Base-by-base conservation (phyloP, 2,329 filamentous ascomycete genomes). In the Aspergillus novoparasiticus region DNA sequence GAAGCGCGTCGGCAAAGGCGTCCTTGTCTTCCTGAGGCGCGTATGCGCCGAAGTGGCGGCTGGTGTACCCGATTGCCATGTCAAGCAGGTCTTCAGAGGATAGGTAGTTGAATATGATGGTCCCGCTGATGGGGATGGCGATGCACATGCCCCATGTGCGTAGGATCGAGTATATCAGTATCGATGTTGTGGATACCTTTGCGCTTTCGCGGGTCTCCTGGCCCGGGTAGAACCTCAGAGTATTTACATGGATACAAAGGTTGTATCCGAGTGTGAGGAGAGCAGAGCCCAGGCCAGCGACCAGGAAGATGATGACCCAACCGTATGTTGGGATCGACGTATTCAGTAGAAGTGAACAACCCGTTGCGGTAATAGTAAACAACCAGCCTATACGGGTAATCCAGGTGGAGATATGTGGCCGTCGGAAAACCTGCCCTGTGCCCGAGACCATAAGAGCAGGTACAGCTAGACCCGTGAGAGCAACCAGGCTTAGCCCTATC, bases 141-240 rank as follows among this genome's bases (percentile, higher is more conserved):
- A 81, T 63, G 12, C 77, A 76, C 80, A 82, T 81, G 1, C 82
- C 82, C 61, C 82, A 73, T 6, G 75, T 78, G 26, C 74, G 75
- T 14, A 77, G 71, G 65, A 78, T 77, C 1, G 70, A 73, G 64
- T 77, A 80, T 78, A 77, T 79, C 36, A 70, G 72, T 1, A 81
- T 76, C 46, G 57, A 60, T n/a, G 58, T 56, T 12, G 30, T 51
- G 11, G 53, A 39, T 50, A 59, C 57, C 6, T 55, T 53, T 19
- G 21, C 8, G 39, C 51, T 56, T 2, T 32, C 30, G n/a, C 50
- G 12, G 4, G 48, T 30, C 11, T 43, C 48, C 8, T 21, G 36
- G 4, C 60, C 60, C 16, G 41, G 30, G n/a, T 34, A 34, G 41
- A 46, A 4, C n/a, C 56, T 16, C 14, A 41, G 4, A 9, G 51